A percentile compares a stretch with the other conserved stretches of the same genome.
phyloP scores from a whole-genome alignment of 352 stramenopile genomes.

The Pythium grandisporangium region DNA sequence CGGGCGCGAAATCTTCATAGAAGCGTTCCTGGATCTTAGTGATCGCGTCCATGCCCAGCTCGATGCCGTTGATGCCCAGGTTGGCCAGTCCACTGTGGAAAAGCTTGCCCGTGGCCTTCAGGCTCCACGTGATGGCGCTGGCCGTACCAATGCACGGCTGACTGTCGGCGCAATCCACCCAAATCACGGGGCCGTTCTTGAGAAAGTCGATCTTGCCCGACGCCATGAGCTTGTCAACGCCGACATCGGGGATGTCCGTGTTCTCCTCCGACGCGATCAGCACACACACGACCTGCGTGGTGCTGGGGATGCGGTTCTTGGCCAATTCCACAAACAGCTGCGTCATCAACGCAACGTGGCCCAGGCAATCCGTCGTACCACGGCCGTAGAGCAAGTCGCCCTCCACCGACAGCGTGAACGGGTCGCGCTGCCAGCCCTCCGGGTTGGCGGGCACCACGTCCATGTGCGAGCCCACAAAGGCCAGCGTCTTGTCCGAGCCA shows the following conservation, averaged over 20 bases:
- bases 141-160: slow-evolving; percentile 90
- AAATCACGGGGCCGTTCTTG: slow-evolving; percentile 89
- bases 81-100: slow-evolving; percentile 90
- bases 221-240: slow-evolving; percentile 85
- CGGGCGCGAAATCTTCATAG: slow-evolving; percentile 81
- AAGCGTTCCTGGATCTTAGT: slow-evolving; percentile 83
- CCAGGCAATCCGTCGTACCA: slow-evolving; percentile 90
- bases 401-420: slow-evolving; percentile 83
- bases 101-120: slow-evolving; percentile 88
- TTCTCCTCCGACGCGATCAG: slow-evolving; percentile 89
- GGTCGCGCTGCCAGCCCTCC: slow-evolving; percentile 82
- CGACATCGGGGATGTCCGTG: slow-evolving; percentile 73
- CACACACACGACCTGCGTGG: slow-evolving; percentile 78
- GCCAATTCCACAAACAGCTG: slow-evolving; percentile 67
- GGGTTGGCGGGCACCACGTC: slow-evolving; percentile 92
- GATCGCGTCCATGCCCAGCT: slow-evolving; percentile 83
- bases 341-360: slow-evolving; percentile 90
- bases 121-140: slow-evolving; percentile 78
- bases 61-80: slow-evolving; percentile 85
- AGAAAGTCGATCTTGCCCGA: slow-evolving; percentile 88
- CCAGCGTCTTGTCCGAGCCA: slow-evolving; percentile 58
- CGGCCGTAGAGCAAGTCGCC: slow-evolving; percentile 89
- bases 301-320: slow-evolving; percentile 59
- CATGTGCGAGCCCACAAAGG: slow-evolving; percentile 86
- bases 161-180: slow-evolving; percentile 89